Evolutionary conservation across 495 filamentous ascomycete genomes (phyloP).

Genomic region (Xylaria curta): DNA sequence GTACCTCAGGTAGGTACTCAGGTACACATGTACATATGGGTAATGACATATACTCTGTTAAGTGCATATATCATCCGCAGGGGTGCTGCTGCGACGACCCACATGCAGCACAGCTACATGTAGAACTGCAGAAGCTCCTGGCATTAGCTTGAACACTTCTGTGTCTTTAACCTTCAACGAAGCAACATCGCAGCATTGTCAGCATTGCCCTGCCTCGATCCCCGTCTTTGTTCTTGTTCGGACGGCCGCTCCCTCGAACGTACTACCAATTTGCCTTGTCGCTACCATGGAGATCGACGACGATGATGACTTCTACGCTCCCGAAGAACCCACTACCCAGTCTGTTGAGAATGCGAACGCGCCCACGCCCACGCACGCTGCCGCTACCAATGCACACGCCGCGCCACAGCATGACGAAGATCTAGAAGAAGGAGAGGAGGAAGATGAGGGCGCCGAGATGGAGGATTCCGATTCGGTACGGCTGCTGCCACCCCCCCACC

Average conservation of each 20-base stretch:
- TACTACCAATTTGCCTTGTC: background rate
- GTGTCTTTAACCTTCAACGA: background rate
- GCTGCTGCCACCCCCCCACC: slow-evolving; percentile 11
- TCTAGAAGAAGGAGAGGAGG: slow-evolving; percentile 65
- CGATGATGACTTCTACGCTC: slow-evolving; percentile 73
- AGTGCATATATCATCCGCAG: background rate
- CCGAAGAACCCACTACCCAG: slow-evolving; percentile 51
- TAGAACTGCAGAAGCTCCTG: background rate
- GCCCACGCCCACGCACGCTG: background rate
- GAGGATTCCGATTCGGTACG: slow-evolving; percentile 67
- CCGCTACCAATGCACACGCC: slow-evolving; percentile 16
- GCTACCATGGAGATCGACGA: slow-evolving; percentile 69
- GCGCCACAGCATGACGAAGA: slow-evolving; percentile 47
- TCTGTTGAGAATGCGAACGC: slow-evolving; percentile 26
- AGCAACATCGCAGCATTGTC: background rate
- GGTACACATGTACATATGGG: too few relatives aligned
- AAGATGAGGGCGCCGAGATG: slow-evolving; percentile 76
- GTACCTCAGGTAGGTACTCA: too few relatives aligned
- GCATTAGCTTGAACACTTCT: background rate
- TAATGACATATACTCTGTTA: background rate
- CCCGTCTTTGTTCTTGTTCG: background rate
- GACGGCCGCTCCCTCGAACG: background rate
- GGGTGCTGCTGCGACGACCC: background rate
- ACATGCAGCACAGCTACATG: too few relatives aligned
- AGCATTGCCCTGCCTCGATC: background rate